Evolutionary conservation across 257 asterid species (phyloP), one percentile per base, ranked within the genome.

Genomic region (Anisodus tanguticus): DNA sequence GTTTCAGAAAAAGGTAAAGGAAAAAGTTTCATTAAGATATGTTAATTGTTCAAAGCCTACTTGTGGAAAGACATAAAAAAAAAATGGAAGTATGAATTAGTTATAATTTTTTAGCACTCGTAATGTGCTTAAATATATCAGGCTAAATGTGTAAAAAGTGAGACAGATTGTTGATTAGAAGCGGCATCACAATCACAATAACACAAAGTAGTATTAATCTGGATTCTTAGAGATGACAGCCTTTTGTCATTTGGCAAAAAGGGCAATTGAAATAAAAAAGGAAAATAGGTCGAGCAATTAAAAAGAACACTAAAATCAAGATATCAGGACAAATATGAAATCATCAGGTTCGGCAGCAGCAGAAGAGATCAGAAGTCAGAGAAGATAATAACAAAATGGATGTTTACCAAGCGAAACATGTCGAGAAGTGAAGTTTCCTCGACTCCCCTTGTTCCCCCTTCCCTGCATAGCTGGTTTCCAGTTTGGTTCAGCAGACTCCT

Each of bases 381-480:
- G 15, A 77, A 83, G 80, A 53, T 60, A 19, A 45, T 8, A 55
- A 80, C 3, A 45, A 16, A 66, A 64, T 12, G 37, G 43, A 85
- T 47, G 84, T 84, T 91, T 89, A 93, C 97, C 97, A 83, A 89
- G 88, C 74, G 90, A 89, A 57, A 39, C 79, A 85, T 87, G 88
- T 78, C 93, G 89, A 81, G 96, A 83, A 45, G 92, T 84, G 86
- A 90, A 89, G 87, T 86, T 91, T 82, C 93, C 97, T 68, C 95
- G 92, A 79, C 90, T 90, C 76, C 82, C 95, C 88, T 92, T 91
- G 85, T 87, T 91, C 63, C 91, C 90, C 84, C 94, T 87, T 15
- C 91, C 88, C 88, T 89, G 97, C 87, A 87, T 82, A 69, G 92
- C 93, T 39, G 95, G 91, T 88, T 91, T 93, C 95, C 94, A 89